Conservation (phyloP, 2,329 filamentous ascomycete genomes). For the Nothopassalora personata region DNA sequence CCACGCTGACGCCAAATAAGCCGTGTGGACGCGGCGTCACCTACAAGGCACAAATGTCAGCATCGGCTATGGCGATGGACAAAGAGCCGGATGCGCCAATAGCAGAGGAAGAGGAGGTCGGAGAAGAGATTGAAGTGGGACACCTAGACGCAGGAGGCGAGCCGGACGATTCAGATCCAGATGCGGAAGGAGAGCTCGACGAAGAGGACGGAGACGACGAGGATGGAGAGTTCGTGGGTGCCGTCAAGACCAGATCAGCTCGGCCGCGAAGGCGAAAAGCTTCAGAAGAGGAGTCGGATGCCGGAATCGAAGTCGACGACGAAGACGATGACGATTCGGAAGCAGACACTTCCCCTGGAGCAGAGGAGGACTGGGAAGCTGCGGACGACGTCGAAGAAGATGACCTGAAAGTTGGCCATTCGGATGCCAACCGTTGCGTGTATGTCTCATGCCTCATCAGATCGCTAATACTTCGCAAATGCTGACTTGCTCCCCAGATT, state of each 20-base stretch:
- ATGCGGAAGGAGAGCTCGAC: slow-evolving; percentile 49
- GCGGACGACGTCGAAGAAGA: slow-evolving; percentile 54
- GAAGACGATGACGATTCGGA: slow-evolving; percentile 31
- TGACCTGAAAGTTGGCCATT: slow-evolving; percentile 46
- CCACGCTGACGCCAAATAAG: slow-evolving; percentile 29
- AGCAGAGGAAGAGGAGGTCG: slow-evolving; percentile 26
- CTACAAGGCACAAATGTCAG: slow-evolving; percentile 22
- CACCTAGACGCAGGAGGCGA: slow-evolving; percentile 35
- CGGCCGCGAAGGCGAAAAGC: slow-evolving; percentile 30
- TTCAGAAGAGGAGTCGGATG: slow-evolving; percentile 35
- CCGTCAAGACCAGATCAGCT: slow-evolving; percentile 33
- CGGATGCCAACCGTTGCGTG: slow-evolving; percentile 59
- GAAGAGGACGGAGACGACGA: slow-evolving; percentile 45
- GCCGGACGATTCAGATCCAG: slow-evolving; percentile 37
- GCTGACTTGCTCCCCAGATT: slow-evolving; percentile 52
- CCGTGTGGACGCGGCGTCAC: slow-evolving; percentile 32
- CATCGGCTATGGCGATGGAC: slow-evolving; percentile 20
- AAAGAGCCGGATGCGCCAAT: slow-evolving; percentile 26
- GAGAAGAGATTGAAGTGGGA: slow-evolving; percentile 31
- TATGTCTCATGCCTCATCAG: slow-evolving; percentile 38
- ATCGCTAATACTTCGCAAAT: slow-evolving; percentile 11
- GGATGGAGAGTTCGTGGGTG: slow-evolving; percentile 38
- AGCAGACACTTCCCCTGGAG: slow-evolving; percentile 46
- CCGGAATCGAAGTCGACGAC: slow-evolving; percentile 33
- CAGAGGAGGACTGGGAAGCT: slow-evolving; percentile 50